Base-by-base conservation (phyloP, 1,139 yeast species). In the Saccharomyces hybrid region DNA sequence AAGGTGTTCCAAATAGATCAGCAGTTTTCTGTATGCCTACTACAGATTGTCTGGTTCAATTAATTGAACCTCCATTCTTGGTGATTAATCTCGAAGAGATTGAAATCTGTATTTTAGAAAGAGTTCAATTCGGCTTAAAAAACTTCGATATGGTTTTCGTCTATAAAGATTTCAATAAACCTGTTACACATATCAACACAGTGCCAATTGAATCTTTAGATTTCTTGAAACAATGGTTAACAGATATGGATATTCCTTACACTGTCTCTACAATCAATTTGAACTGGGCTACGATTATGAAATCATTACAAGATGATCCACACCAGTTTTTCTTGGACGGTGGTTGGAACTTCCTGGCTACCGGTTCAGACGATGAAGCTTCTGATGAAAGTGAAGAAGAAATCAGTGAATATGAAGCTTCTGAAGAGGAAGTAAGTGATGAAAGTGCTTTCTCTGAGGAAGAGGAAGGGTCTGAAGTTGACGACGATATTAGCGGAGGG, bases 1-100 rank as follows among this genome's bases (percentile, higher is more conserved):
- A 84, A 62, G 99, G 99, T 79, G 99, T 93, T 23, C 99, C 99
- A 42, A 88, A 86, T 72, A 81, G 99, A 67, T 88, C 97, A 7
- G 88, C 96, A 20, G 97, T 93, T 26, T 83, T 87, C 67, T 86
- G 97, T 79, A 88, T 93, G 82, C 99, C 99, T 38, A 90, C 99
- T 0, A 86, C 98, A 66, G 98, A 93, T 70, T 93, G 98, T 77
- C 79, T 93, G 64, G 87, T 93, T 52, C 98, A 91, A 74, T 79
- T 95, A 61, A 82, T 91, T 58, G 99, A 93, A 69, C 95, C 97
- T 6, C 99, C 99, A 50, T 95, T 91, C 68, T 75, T 91, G 70
- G 98, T 93, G 44, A 84, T 93, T 38, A 88, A 96, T 2, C 77
- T 93, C 61, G 90, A 84, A 62, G 99, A 93, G 66, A 88, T 93